These are phyloP conservation scores for Opeltia flavorubescens DNA, from an alignment of 495 filamentous ascomycete species.

Conservation along the genomic window DNA sequence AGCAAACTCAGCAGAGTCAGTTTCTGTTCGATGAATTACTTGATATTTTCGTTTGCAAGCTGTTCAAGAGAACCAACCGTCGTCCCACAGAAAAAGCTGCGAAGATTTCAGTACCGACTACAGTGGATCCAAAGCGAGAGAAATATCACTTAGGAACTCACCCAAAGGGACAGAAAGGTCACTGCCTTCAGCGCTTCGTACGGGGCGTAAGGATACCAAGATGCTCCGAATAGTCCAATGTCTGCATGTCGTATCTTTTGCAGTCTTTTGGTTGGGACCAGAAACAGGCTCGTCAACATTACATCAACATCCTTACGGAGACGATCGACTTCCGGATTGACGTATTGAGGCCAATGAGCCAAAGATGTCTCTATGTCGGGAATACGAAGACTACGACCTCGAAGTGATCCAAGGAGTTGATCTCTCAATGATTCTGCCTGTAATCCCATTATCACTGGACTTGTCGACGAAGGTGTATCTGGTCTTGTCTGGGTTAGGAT, in stretches of 20 bases:
- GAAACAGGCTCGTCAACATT: not conserved
- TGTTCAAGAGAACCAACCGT: not conserved
- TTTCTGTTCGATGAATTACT: not conserved
- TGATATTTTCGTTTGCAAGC: not conserved
- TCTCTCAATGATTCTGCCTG: no score
- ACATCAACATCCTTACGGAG: not conserved
- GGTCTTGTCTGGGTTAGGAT: no score
- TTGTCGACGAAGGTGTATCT: no score
- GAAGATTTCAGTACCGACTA: not conserved
- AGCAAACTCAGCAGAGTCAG: constrained; percentile 4
- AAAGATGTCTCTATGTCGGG: not conserved
- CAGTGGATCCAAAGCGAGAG: not conserved
- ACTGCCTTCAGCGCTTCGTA: not conserved
- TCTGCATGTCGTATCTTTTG: constrained; percentile 2
- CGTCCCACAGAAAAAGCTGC: constrained; percentile 6
- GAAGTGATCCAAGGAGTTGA: no score
- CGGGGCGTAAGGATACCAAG: constrained; percentile 4
- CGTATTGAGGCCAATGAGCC: not conserved
- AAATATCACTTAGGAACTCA: no score
- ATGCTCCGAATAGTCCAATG: constrained; percentile 1
- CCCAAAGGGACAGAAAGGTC: constrained; percentile 2
- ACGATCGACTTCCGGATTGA: not conserved
- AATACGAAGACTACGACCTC: not conserved
- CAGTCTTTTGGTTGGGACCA: not conserved
- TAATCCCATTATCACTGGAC: no score